These are phyloP conservation scores for Aspergillus pseudoviridinutans DNA, from an alignment of 2,329 filamentous ascomycete species.

Conservation along the genomic window DNA sequence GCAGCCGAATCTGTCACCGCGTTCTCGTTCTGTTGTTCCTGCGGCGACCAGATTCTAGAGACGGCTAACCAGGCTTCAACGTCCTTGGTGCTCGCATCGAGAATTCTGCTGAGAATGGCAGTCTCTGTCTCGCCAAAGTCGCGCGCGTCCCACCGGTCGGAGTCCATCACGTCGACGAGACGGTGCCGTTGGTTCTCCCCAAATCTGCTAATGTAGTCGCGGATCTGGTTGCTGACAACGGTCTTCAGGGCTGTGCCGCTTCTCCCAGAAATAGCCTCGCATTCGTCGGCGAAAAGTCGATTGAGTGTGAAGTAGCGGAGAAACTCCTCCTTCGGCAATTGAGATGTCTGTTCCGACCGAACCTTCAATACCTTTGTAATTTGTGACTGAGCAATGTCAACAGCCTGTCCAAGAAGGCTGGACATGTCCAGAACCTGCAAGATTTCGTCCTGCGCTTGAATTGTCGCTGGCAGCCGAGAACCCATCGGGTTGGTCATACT, in stretches of 20 bases:
- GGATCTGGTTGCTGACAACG: conserved; percentile 60
- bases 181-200: conserved; percentile 55
- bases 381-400: conserved; percentile 62
- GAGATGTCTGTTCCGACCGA: conserved; percentile 56
- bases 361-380: conserved; percentile 63
- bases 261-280: conserved; percentile 61
- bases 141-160: conserved; percentile 61
- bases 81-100: conserved; percentile 57
- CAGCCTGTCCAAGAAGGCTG: conserved; percentile 61
- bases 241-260: conserved; percentile 58
- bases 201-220: conserved; percentile 57
- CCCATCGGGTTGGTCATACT: conserved; percentile 40
- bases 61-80: conserved; percentile 51
- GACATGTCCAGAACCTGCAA: conserved; percentile 63
- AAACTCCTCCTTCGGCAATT: conserved; percentile 54
- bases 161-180: conserved; percentile 56
- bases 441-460: conserved; percentile 53
- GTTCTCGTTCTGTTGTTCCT: conserved; percentile 18
- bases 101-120: conserved; percentile 50
- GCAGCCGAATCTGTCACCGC: conserved; percentile 36
- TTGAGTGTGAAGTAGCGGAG: conserved; percentile 61
- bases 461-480: conserved; percentile 23
- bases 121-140: conserved; percentile 56
- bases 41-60: conserved; percentile 49
- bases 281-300: conserved; percentile 62